These are phyloP conservation scores for Gymnopus androsaceus DNA, from an alignment of 1,284 basidiomycete species.

Conservation along the genomic window DNA sequence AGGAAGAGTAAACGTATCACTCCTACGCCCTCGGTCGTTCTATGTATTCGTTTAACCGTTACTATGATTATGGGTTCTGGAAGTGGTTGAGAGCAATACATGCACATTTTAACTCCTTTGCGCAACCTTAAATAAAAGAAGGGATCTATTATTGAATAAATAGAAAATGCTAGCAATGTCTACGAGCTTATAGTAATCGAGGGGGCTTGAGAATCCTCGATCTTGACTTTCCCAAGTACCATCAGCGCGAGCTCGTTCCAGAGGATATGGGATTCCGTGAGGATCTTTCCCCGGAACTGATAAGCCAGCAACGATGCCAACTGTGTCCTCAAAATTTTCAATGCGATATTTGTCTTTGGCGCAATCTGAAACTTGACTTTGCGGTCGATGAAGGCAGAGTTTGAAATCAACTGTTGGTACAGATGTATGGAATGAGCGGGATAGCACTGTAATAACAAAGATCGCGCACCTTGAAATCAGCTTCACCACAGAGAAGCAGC, in stretches of 20 bases:
- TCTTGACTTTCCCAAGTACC: conserved; percentile 54
- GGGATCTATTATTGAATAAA: neutral
- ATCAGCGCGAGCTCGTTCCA: conserved; percentile 77
- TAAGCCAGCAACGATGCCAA: conserved; percentile 65
- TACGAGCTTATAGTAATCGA: conserved; percentile 5
- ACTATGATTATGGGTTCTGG: neutral
- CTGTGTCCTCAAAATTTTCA: conserved; percentile 79
- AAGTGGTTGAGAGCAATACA: neutral
- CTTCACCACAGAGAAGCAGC: conserved; percentile 87
- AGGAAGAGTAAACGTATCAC: conserved; percentile 43
- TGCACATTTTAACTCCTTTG: too few species aligned
- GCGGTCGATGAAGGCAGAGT: conserved; percentile 80
- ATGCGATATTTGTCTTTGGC: conserved; percentile 76
- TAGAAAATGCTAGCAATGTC: neutral
- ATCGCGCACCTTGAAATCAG: conserved; percentile 77
- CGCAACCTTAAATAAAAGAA: neutral
- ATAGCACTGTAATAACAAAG: neutral
- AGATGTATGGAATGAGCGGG: neutral
- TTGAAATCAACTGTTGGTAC: conserved; percentile 63
- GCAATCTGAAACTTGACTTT: conserved; percentile 78
- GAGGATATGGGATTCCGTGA: conserved; percentile 58
- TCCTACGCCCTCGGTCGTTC: neutral
- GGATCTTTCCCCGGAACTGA: conserved; percentile 63
- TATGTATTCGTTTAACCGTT: neutral
- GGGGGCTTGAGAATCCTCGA: conserved; percentile 21